These are phyloP conservation scores for Wakefieldia striispora DNA, from an alignment of 768 basidiomycete genomes.

Conservation along the genomic window DNA sequence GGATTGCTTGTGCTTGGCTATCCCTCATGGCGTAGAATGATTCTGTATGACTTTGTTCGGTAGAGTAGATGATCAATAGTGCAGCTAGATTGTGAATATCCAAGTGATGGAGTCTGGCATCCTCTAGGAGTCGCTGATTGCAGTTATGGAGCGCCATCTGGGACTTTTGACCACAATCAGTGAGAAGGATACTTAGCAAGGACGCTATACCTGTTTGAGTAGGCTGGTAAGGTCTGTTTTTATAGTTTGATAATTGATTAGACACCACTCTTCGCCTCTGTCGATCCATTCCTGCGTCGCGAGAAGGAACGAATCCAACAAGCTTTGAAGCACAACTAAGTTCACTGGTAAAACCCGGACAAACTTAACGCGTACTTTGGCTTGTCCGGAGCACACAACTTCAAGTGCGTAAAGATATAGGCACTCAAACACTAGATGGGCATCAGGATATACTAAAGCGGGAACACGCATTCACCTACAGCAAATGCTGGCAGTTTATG, in stretches of 20 bases:
- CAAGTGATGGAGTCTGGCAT: conserved; percentile 14
- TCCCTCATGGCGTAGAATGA: conserved; percentile 23
- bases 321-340: conserved; percentile 9
- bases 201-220: conserved; percentile 9
- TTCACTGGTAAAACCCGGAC: neutral
- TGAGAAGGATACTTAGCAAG: neutral
- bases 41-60: conserved; percentile 10
- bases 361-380: conserved; percentile 6
- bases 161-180: conserved; percentile 11
- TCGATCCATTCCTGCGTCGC: conserved; percentile 20
- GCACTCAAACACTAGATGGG: conserved; percentile 19
- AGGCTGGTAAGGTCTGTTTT: conserved; percentile 13
- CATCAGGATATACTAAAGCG: neutral
- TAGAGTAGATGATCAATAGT: conserved; percentile 19
- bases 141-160: conserved; percentile 19
- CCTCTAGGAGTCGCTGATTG: conserved; percentile 12
- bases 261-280: conserved; percentile 23
- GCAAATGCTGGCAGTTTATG: conserved; percentile 20
- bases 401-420: conserved; percentile 27
- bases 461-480: conserved; percentile 6
- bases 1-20: conserved; percentile 23
- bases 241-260: conserved; percentile 20
- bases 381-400: conserved; percentile 18
- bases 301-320: conserved; percentile 14
- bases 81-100: conserved; percentile 27